Base-by-base conservation (phyloP, 2,329 filamentous ascomycete species). In the Botrytis byssoidea region DNA sequence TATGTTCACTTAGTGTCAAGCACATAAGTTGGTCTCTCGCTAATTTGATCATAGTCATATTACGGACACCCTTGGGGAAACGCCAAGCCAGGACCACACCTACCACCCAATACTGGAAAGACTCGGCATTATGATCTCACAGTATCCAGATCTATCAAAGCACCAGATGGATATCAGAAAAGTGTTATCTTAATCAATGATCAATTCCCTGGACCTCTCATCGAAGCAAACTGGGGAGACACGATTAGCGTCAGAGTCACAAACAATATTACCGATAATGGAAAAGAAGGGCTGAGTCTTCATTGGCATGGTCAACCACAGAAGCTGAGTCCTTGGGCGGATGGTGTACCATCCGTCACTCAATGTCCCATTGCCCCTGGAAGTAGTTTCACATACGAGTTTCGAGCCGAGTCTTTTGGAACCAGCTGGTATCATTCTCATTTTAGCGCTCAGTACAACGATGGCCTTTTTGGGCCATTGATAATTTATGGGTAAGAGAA, bases 351-450 rank as follows among this genome's bases (percentile, higher is more conserved):
- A 48, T 83, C 85, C 18, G 80, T 87, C 20, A 85, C 85, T 8
- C 90, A 93, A 80, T 93, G 91, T 75, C 90, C 91, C 2, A 88
- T 92, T 73, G 82, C 87, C 0, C 85, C 86, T 0, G 86, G 74
- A 32, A 60, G 72, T 48, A 73, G 63, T 18, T 77, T 77, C 51
- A 74, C 68, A 16, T 78, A 78, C 46, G 68, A 72, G 9, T 78
- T 78, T 70, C 59, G 74, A 68, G 76, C 76, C 29, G 74, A 77
- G 42, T 64, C 67, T n/a, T 79, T 88, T 79, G 86, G 89, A 7
- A 82, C 85, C 0, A 83, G 83, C 4, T 90, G 88, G 87, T 90
- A 90, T 73, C 89, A 91, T 80, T 87, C 85, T 1, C 89, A 91
- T 78, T 87, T 87, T 76, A 82, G 82, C 29, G 78, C 81, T 32